Conservation (phyloP, 176 grass and related monocot genomes). For the Bolboschoenus planiculmis region DNA sequence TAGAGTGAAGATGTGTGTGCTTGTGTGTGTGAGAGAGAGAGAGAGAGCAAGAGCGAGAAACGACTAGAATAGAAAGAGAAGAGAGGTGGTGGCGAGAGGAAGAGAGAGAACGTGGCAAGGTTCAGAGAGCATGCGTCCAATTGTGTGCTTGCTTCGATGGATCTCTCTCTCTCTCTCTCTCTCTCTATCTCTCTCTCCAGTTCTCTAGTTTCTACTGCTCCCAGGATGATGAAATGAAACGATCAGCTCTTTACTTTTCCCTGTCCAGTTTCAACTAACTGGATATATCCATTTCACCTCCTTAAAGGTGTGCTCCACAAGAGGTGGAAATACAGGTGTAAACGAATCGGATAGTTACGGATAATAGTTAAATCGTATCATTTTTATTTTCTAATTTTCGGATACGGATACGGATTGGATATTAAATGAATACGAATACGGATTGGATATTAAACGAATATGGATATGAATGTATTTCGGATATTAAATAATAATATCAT, state of each 20-base stretch:
- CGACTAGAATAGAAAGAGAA: neutral
- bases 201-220: neutral
- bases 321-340: too few relatives aligned
- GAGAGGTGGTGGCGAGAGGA: constrained; percentile 19
- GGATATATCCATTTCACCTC: neutral
- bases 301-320: neutral
- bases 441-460: too few relatives aligned
- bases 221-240: neutral
- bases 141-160: neutral
- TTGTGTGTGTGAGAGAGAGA: too few relatives aligned
- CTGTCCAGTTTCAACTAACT: neutral
- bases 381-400: too few relatives aligned
- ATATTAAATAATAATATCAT: too few relatives aligned
- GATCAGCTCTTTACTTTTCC: neutral
- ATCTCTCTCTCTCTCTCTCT: neutral
- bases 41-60: neutral
- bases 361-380: too few relatives aligned
- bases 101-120: constrained; percentile 32
- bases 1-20: neutral
- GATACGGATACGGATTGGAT: too few relatives aligned
- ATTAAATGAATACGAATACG: too few relatives aligned
- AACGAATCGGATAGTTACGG: too few relatives aligned
- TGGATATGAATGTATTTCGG: too few relatives aligned
- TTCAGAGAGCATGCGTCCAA: constrained; percentile 14
- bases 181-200: neutral